Evolutionary conservation across 2,329 filamentous ascomycete species (phyloP).

Genomic region (Bipolaris zeicola): DNA sequence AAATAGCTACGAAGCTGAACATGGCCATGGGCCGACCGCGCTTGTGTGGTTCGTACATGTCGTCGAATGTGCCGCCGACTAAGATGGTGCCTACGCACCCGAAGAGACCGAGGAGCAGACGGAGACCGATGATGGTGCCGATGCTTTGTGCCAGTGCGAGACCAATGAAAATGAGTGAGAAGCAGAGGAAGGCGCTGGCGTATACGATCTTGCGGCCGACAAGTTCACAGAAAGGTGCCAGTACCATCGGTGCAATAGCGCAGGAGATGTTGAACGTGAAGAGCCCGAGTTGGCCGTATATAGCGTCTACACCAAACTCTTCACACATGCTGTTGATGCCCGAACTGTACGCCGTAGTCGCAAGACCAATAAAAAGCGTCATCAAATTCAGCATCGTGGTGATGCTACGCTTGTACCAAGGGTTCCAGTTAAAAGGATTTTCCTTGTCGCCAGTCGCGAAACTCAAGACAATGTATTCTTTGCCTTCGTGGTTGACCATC

Average conservation of each 20-base stretch:
- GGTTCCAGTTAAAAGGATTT: slow-evolving; percentile 39
- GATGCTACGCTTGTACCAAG: slow-evolving; percentile 37
- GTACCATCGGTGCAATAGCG: slow-evolving; percentile 34
- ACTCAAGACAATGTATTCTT: slow-evolving; percentile 33
- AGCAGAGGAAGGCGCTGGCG: slow-evolving; percentile 31
- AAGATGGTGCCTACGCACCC: slow-evolving; percentile 38
- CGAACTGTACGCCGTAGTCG: slow-evolving; percentile 35
- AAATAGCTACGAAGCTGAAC: slow-evolving; percentile 37
- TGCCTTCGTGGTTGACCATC: slow-evolving; percentile 32
- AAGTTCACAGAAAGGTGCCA: slow-evolving; percentile 36
- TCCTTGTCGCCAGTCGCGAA: slow-evolving; percentile 34
- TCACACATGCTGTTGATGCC: slow-evolving; percentile 36
- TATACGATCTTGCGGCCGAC: slow-evolving; percentile 36
- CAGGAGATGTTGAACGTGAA: slow-evolving; percentile 38
- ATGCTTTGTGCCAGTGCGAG: slow-evolving; percentile 32
- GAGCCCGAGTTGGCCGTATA: slow-evolving; percentile 33
- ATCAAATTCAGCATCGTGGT: slow-evolving; percentile 37
- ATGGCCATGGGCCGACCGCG: slow-evolving; percentile 38
- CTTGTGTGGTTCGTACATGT: slow-evolving; percentile 37
- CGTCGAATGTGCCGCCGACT: slow-evolving; percentile 36
- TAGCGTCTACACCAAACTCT: slow-evolving; percentile 30
- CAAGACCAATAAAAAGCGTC: slow-evolving; percentile 36
- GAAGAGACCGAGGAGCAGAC: slow-evolving; percentile 35
- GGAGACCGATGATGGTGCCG: slow-evolving; percentile 34
- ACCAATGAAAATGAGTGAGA: slow-evolving; percentile 36